Percentiles rank a stretch among this genome's conserved stretches.
phyloP scores from a whole-genome alignment of 2,329 filamentous ascomycete species.

The Colletotrichum tanaceti region DNA sequence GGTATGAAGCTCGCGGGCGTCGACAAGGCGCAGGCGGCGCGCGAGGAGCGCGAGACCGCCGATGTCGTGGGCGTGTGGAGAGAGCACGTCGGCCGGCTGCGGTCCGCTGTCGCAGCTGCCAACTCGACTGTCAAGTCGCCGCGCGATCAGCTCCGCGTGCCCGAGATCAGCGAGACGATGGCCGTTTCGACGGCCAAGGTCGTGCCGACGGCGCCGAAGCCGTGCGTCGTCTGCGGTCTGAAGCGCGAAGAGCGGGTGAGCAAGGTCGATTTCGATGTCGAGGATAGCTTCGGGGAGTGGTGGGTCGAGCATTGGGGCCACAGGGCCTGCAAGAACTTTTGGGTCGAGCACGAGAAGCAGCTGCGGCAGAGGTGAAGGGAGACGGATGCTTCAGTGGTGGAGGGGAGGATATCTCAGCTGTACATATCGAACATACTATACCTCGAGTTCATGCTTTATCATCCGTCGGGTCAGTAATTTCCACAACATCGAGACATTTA shows the following conservation, averaged over 20 bases:
- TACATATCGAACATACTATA: constrained; percentile 32
- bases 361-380: constrained; percentile 73
- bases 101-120: constrained; percentile 76
- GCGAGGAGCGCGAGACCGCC: constrained; percentile 85
- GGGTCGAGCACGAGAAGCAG: constrained; percentile 78
- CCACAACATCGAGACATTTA: neutral
- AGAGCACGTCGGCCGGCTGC: constrained; percentile 78
- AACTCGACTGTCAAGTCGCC: constrained; percentile 58
- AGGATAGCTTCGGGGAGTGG: constrained; percentile 97
- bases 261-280: constrained; percentile 79
- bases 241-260: constrained; percentile 86
- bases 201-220: constrained; percentile 78
- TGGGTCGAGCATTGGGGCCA: constrained; percentile 93
- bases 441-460: constrained; percentile 19
- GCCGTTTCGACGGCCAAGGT: constrained; percentile 75
- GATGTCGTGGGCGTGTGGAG: constrained; percentile 83
- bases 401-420: neutral
- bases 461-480: constrained; percentile 1
- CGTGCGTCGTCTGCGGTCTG: constrained; percentile 87
- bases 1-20: constrained; percentile 93
- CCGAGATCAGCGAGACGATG: constrained; percentile 78
- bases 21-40: constrained; percentile 82
- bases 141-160: constrained; percentile 63
- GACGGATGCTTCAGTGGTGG: neutral
- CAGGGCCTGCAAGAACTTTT: constrained; percentile 83